A percentile compares a stretch with the other conserved stretches of the same genome.
Evolutionary conservation across 495 filamentous ascomycete species (phyloP).

Genomic region (Pyronema omphalodes): DNA sequence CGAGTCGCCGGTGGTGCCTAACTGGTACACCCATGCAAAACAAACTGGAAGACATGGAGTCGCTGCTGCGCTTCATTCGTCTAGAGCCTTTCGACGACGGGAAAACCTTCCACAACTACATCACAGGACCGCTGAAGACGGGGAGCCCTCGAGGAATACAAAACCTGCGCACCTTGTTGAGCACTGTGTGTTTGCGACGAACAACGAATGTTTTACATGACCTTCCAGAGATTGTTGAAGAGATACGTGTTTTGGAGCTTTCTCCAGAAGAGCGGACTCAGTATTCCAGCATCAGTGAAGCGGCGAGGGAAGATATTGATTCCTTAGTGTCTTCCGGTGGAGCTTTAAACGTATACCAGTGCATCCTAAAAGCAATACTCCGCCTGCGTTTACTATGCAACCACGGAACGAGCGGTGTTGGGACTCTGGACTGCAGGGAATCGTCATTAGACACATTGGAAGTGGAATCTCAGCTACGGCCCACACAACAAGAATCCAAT

Average conservation of each 20-base stretch:
- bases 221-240: conserved; percentile 61
- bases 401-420: conserved; percentile 30
- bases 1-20: conserved; percentile 47
- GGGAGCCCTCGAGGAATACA: conserved; percentile 37
- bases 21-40: conserved; percentile 58
- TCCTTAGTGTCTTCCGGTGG: conserved; percentile 8
- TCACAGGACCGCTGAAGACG: conserved; percentile 49
- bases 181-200: conserved; percentile 60
- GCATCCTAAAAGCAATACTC: conserved; percentile 28
- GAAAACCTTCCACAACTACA: conserved; percentile 52
- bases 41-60: conserved; percentile 60
- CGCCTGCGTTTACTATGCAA: conserved; percentile 32
- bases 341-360: conserved; percentile 15
- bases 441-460: too few species aligned
- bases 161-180: conserved; percentile 54
- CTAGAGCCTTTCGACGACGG: conserved; percentile 57
- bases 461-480: too few species aligned
- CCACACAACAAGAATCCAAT: neutral
- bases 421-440: too few species aligned
- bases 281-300: conserved; percentile 59
- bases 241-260: conserved; percentile 59
- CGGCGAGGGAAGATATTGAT: conserved; percentile 40
- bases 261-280: conserved; percentile 55
- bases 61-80: conserved; percentile 58
- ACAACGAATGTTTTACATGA: conserved; percentile 72